These are phyloP conservation scores for Brassica juncea DNA, from an alignment of 345 rosid species.

Conservation along the genomic window DNA sequence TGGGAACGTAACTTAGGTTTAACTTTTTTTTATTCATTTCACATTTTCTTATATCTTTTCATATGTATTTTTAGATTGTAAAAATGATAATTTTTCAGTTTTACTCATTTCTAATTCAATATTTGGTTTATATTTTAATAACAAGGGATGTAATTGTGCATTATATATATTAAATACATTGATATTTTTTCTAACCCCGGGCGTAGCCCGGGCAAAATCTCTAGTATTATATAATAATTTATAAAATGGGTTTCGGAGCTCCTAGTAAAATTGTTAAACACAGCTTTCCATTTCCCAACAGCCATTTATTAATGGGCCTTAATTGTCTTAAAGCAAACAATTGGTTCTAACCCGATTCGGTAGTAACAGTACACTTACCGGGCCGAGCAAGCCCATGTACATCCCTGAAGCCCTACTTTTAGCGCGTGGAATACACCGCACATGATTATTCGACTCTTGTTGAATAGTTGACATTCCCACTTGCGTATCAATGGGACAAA, in stretches of 20 bases:
- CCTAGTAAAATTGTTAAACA: not conserved
- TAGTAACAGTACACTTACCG: not conserved
- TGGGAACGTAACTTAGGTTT: too few relatives aligned
- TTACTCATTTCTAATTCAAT: too few relatives aligned
- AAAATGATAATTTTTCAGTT: too few relatives aligned
- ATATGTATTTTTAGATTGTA: too few relatives aligned
- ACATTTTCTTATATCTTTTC: too few relatives aligned
- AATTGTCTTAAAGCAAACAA: not conserved
- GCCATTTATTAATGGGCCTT: constrained; percentile 8
- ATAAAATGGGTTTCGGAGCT: too few relatives aligned
- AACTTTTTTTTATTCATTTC: too few relatives aligned
- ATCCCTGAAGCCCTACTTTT: not conserved
- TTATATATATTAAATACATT: too few relatives aligned
- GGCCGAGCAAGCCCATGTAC: not conserved
- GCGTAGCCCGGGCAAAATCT: too few relatives aligned
- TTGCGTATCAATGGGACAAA: constrained; percentile 22
- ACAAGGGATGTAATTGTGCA: not conserved
- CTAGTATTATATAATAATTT: too few relatives aligned
- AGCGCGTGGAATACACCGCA: constrained; percentile 5
- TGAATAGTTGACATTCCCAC: constrained; percentile 24
- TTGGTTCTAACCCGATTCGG: not conserved
- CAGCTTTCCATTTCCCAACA: not conserved
- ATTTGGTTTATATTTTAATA: not conserved
- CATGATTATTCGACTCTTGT: not conserved
- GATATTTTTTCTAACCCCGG: too few relatives aligned